phyloP scores from a whole-genome alignment of 2,329 filamentous ascomycete genomes.

The Pyrenophora tritici-repentis region DNA sequence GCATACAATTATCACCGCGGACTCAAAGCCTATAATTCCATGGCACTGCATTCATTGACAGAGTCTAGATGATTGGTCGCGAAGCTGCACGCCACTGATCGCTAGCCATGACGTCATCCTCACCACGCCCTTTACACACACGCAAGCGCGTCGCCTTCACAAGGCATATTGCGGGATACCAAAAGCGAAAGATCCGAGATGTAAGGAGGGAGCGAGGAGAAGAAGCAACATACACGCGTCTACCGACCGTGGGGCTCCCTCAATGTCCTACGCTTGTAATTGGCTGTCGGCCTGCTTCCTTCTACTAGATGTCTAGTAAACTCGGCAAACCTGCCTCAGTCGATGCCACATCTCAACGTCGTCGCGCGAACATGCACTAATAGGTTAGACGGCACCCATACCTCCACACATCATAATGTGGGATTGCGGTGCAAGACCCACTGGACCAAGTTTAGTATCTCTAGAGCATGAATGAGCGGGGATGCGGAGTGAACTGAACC shows the following conservation, averaged over 20 bases:
- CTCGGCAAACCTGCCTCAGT: slow-evolving; percentile 28
- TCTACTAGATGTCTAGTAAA: neutral
- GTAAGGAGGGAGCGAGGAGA: slow-evolving; percentile 17
- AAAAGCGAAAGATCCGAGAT: slow-evolving; percentile 8
- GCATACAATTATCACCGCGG: no score
- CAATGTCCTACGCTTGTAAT: slow-evolving; percentile 7
- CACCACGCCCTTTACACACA: no score
- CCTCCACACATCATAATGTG: slow-evolving; percentile 5
- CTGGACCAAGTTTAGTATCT: neutral
- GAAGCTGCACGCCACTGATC: neutral
- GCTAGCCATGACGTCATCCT: neutral
- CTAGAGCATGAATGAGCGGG: neutral
- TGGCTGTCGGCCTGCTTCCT: slow-evolving; percentile 17
- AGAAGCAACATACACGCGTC: slow-evolving; percentile 15
- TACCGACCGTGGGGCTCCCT: slow-evolving; percentile 17
- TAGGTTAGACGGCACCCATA: slow-evolving; percentile 4
- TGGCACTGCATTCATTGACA: no score
- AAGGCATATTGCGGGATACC: slow-evolving; percentile 13
- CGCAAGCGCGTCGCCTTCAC: no score
- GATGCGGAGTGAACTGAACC: neutral
- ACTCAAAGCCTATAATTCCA: no score
- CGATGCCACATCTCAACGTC: slow-evolving; percentile 1
- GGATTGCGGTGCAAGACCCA: neutral
- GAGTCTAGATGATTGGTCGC: neutral
- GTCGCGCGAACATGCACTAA: slow-evolving; percentile 4